Evolutionary conservation across 306 rosid species (phyloP), one percentile per base, ranked within the genome.

Genomic region (Cucumis sativus): DNA sequence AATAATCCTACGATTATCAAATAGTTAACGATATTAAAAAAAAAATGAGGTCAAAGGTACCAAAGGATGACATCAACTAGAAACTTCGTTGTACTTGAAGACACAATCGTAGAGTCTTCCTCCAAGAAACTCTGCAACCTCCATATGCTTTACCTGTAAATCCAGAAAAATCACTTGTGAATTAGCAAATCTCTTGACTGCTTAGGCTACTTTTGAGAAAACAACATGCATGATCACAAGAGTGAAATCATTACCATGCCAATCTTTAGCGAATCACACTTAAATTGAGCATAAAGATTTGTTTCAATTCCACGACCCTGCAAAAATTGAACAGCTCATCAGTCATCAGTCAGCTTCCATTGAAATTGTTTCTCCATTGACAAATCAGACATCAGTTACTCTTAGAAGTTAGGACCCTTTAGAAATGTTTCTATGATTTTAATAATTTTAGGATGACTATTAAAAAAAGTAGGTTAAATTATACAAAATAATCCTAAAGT

Each of bases 221-320:
- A 65, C 47, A 37, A 37, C 49, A 10, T 37, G 37, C 51, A 66
- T 77, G 16, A 56, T 45, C 25, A 64, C 14, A 73, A 49, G 16
- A 57, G 5, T 18, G 37, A 49, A 60, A 79, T 77, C 23, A 73
- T 80, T 86, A 95, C 99, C 97, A 95, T 92, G 71, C 99, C 99
- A 77, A 95, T 92, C 86, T 95, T 95, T 47, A 92, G 91, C 52
- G 97, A 95, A 83, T 95, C 99, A 63, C 97, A 92, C 84, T 84
- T 91, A 17, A 95, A 95, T 72, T 86, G 97, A 33, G 99, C 99
- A 79, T 92, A 89, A 64, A 95, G 96, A 85, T 95, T 95, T 63
- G 97, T 90, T 86, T 92, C 97, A 72, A 95, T 92, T 54, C 91
- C 97, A 58, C 99, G 99, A 21, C 99, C 99, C 99, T 95, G 90